Percentiles rank a stretch among this genome's conserved stretches.
These are phyloP conservation scores for Sphaerulina musiva DNA, from an alignment of 2,329 filamentous ascomycete species.

Conservation along the genomic window DNA sequence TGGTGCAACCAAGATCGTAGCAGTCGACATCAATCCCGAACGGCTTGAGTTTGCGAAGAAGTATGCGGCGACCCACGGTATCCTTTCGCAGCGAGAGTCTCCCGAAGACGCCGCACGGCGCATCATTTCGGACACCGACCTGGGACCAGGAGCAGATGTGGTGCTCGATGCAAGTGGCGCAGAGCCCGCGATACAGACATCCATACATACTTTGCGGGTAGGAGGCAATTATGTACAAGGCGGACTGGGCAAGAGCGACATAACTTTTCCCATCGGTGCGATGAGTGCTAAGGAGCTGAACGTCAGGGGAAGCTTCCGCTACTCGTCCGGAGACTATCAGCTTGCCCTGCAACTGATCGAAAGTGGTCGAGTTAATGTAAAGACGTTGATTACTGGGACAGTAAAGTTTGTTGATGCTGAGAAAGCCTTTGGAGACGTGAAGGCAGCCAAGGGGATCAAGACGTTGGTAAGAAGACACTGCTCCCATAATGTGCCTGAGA, in stretches of 20 bases:
- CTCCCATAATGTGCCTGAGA: no score
- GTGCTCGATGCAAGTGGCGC: slow-evolving; percentile 46
- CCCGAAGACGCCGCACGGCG: slow-evolving; percentile 41
- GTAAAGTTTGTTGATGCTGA: slow-evolving; percentile 79
- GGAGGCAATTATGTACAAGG: slow-evolving; percentile 61
- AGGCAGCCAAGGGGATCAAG: slow-evolving; percentile 72
- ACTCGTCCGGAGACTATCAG: slow-evolving; percentile 80
- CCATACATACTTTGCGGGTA: slow-evolving; percentile 43
- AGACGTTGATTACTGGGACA: slow-evolving; percentile 69
- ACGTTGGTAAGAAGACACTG: slow-evolving; percentile 37
- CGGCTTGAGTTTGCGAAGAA: slow-evolving; percentile 71
- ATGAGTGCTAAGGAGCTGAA: slow-evolving; percentile 86
- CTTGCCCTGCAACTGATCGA: slow-evolving; percentile 72
- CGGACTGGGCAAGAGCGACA: slow-evolving; percentile 83
- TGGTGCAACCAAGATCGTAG: slow-evolving; percentile 78
- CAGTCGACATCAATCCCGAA: slow-evolving; percentile 75
- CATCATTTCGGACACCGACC: slow-evolving; percentile 27
- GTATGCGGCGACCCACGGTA: slow-evolving; percentile 67
- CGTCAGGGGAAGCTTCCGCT: slow-evolving; percentile 81
- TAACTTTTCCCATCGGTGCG: slow-evolving; percentile 86
- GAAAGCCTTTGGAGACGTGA: slow-evolving; percentile 78
- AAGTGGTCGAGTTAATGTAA: slow-evolving; percentile 63
- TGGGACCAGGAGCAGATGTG: slow-evolving; percentile 49
- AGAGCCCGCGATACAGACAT: slow-evolving; percentile 45
- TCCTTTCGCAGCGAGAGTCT: slow-evolving; percentile 53